A percentile compares a stretch with the other conserved stretches of the same genome.
These are phyloP conservation scores for Candida freyschussii DNA, from an alignment of 1,139 yeast genomes.

Conservation along the genomic window DNA sequence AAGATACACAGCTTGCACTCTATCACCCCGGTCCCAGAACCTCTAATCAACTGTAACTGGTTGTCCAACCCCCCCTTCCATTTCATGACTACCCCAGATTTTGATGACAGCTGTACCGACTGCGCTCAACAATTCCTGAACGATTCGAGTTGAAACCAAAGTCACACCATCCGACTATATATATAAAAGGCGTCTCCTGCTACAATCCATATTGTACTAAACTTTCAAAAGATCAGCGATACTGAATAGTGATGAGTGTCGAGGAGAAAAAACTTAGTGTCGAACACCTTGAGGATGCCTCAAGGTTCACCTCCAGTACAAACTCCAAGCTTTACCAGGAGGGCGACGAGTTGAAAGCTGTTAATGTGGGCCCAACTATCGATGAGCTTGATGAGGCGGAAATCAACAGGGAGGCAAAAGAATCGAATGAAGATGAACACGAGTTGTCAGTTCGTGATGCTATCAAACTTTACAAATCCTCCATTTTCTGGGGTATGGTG, in stretches of 20 bases:
- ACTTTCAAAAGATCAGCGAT: too few species aligned
- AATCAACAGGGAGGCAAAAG: conserved; percentile 13
- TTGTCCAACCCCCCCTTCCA: too few species aligned
- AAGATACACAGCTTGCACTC: too few species aligned
- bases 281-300: conserved; percentile 15
- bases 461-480: conserved; percentile 26
- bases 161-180: too few species aligned
- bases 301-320: conserved; percentile 9
- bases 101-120: too few species aligned
- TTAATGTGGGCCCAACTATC: conserved; percentile 6
- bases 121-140: too few species aligned
- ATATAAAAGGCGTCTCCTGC: too few species aligned
- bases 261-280: conserved; percentile 10
- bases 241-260: background rate
- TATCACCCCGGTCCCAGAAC: too few species aligned
- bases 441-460: conserved; percentile 14
- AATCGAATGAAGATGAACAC: conserved; percentile 17
- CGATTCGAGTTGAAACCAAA: too few species aligned
- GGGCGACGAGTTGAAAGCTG: background rate
- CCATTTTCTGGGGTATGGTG: conserved; percentile 37
- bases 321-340: conserved; percentile 2
- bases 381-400: conserved; percentile 12
- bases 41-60: too few species aligned
- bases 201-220: too few species aligned
- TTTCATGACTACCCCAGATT: too few species aligned